Conservation (phyloP, 768 basidiomycete species). For the Mycena rebaudengoi region DNA sequence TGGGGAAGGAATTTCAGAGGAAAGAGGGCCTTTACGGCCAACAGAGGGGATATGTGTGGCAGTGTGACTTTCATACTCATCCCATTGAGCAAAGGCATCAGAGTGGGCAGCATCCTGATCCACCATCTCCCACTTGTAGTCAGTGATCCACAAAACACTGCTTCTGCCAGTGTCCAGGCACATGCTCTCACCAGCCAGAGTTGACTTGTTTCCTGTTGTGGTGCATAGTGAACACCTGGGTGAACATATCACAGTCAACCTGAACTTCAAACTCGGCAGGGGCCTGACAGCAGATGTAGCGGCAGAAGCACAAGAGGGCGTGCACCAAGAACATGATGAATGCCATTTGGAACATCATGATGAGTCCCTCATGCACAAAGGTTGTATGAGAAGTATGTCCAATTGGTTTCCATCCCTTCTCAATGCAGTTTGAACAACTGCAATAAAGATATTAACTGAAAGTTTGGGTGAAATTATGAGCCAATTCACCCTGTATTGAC, state of each 20-base stretch:
- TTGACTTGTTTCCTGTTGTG: background rate
- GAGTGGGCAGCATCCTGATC: background rate
- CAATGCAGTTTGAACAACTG: background rate
- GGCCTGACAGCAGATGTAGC: constrained; percentile 2
- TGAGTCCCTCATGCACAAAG: background rate
- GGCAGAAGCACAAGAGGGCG: background rate
- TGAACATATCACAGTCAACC: constrained; percentile 8
- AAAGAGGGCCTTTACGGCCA: background rate
- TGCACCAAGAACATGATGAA: background rate
- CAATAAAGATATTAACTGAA: background rate
- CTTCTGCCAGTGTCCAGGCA: background rate
- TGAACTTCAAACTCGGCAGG: background rate
- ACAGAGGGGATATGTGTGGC: background rate
- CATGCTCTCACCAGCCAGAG: background rate
- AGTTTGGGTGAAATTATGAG: background rate
- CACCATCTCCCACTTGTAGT: background rate
- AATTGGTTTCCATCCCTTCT: background rate
- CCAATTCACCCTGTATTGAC: background rate
- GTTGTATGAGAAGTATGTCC: background rate
- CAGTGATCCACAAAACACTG: background rate
- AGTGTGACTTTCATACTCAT: background rate
- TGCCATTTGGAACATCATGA: background rate
- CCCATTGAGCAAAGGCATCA: background rate
- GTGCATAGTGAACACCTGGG: background rate
- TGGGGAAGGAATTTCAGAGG: no score